Base-by-base conservation (phyloP, 73 alveolate species). In the Paramecium pentaurelia region DNA sequence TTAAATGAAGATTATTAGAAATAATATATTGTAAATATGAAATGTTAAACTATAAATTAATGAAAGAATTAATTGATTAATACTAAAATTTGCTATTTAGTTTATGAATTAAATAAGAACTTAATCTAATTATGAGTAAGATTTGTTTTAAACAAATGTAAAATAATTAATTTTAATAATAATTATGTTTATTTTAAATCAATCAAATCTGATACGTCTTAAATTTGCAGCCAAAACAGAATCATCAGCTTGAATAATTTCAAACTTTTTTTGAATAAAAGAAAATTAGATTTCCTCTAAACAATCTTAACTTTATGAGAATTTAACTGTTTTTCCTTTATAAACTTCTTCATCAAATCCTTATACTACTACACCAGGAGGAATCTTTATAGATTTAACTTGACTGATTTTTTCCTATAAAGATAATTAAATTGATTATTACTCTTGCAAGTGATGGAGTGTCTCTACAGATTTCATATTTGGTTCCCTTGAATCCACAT, bases 151-250 rank as follows among this genome's bases (percentile, higher is more conserved):
- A 34, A 34, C 38, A 34, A 2, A 3, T 34, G 5, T 34, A 34
- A 3, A 3, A 34, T 34, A 4, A 34, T 58, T 20, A 58, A 58
- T 58, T 6, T 20, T 58, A 58, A 7, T 64, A 64, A 64, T 64
- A 32, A 32, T 64, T 6, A 64, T 32, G 10, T 11, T 64, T 64
- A 64, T 64, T 12, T 64, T 64, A 64, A 5, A 80, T 80, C 73
- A 80, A 80, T 80, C 91, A 80, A 80, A 47, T 80, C 91, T 80
- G 28, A 80, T 42, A 32, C 91, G 47, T 80, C 91, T 80, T 42
- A 80, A 36, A 80, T 80, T 80, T 60, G 77, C 37, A 25, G 75
- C 91, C 38, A 80, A 80, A 18, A 73, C 60, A 22, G 58, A 73
- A 40, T 73, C 87, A 73, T 80, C 91, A 44, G 42, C 71, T 80